phyloP scores from a whole-genome alignment of 2,329 filamentous ascomycete species.

The Mycosphaerelloides madeirae region DNA sequence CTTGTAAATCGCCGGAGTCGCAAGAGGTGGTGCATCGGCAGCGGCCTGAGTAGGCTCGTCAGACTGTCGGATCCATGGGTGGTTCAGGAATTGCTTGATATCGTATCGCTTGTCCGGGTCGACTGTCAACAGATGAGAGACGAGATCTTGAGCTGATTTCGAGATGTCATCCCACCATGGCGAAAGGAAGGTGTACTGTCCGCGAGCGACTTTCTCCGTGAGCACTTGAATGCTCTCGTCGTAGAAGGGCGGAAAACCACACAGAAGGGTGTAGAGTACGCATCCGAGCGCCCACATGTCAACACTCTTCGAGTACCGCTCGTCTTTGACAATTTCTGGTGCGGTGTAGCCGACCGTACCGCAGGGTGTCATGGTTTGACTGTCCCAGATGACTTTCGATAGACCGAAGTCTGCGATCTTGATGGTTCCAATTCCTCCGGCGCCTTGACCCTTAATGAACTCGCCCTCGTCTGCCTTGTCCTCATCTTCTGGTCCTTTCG shows the following conservation, averaged over 20 bases:
- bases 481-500: constrained; percentile 81
- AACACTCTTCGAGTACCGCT: constrained; percentile 96
- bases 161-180: constrained; percentile 99
- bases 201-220: constrained; percentile 94
- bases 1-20: constrained; percentile 57
- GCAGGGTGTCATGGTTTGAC: constrained; percentile 97
- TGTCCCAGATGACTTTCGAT: constrained; percentile 98
- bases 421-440: constrained; percentile 87
- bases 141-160: constrained; percentile 86
- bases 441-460: constrained; percentile 73
- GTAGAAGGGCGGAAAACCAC: constrained; percentile 96
- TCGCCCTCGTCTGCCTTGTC: constrained; percentile 97
- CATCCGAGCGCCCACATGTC: constrained; percentile 99
- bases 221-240: constrained; percentile 96
- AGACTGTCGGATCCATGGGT: constrained; percentile 82
- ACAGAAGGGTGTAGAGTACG: constrained; percentile 92
- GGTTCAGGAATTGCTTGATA: constrained; percentile 86
- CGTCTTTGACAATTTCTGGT: constrained; percentile 97
- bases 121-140: constrained; percentile 87
- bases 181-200: constrained; percentile 94
- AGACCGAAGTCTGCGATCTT: constrained; percentile 98
- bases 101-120: constrained; percentile 93
- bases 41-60: constrained; percentile 64
- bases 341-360: constrained; percentile 97
- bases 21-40: constrained; percentile 65